Evolutionary conservation across 202 grass and related monocot species (phyloP), one percentile per base, ranked within the genome.

Genomic region (Miscanthus sacchariflorus): DNA sequence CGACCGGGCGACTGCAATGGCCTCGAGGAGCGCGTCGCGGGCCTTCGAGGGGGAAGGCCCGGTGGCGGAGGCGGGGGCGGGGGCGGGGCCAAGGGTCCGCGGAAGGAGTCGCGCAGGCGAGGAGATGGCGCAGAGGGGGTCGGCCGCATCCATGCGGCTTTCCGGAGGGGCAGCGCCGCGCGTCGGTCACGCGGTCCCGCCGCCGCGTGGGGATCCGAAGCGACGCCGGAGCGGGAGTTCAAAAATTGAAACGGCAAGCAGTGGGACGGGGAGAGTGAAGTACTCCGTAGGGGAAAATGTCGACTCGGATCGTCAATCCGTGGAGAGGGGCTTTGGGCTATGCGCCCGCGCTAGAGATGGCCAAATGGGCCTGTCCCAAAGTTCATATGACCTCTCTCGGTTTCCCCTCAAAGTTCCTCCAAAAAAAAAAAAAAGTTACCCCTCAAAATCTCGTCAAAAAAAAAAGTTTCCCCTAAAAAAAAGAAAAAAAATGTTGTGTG

Each of bases 41-140:
- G 36, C 67, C 77, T 43, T 81, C 45, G 82, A 82, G 77, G 85
- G 85, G 58, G 88, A 82, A 33, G 45, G 52, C 71, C 52, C 66
- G 40, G 81, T 2, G 42, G 23, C n/a, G 14, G 50, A 2, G 33
- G 33, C 33, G 33, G 33, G 33, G 27, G 15, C 40, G 13, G 50
- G 5, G 76, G 73, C 54, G 38, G 87, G 74, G 30, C 79, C 84
- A 43, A 93, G 67, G 36, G 82, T 86, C 54, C 81, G 82, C 68
- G 61, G 59, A 63, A 93, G 88, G 73, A 93, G 78, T 36, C 10
- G 54, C 48, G 78, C 36, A 13, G 84, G 36, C 2, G 72, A 82
- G n/a, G 88, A 43, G 9, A 39, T 74, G 27, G 35, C 15, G 45
- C 49, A 27, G 77, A 90, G 82, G 38, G 87, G 83, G 59, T 83